Conservation (phyloP, 192 early-diverging fungal genomes). For the Pilobolus umbonatus region DNA sequence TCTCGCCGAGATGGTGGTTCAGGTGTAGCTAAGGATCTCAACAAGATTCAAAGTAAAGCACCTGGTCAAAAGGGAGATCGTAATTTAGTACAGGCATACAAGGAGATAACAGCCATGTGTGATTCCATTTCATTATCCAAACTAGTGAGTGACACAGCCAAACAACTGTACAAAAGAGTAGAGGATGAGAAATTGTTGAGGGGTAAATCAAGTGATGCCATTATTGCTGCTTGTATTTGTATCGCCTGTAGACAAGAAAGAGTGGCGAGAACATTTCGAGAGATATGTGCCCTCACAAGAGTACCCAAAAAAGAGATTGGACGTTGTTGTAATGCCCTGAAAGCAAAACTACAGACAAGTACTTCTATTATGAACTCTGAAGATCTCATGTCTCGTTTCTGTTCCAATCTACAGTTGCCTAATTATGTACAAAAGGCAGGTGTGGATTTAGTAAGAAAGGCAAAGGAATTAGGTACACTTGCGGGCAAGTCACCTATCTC, state of each 20-base stretch:
- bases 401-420: constrained; percentile 66
- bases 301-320: constrained; percentile 95
- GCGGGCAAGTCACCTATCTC: constrained; percentile 91
- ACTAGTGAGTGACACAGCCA: constrained; percentile 72
- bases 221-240: constrained; percentile 90
- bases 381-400: constrained; percentile 77
- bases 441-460: constrained; percentile 62
- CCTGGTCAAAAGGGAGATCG: constrained; percentile 70
- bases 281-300: constrained; percentile 84
- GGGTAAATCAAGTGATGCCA: constrained; percentile 76
- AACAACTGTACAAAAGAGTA: constrained; percentile 81
- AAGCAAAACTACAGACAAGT: constrained; percentile 51
- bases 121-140: constrained; percentile 75
- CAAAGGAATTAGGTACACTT: constrained; percentile 76
- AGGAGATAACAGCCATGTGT: constrained; percentile 74
- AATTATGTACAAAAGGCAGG: constrained; percentile 67
- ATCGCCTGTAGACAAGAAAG: constrained; percentile 84
- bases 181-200: constrained; percentile 78
- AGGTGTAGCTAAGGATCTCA: constrained; percentile 64
- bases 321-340: constrained; percentile 68
- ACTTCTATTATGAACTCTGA: constrained; percentile 65
- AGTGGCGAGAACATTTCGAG: constrained; percentile 87
- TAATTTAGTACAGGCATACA: constrained; percentile 68
- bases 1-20: constrained; percentile 70
- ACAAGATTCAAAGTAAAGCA: constrained; percentile 67